phyloP scores from a whole-genome alignment of 768 basidiomycete genomes.

The Serendipita sp. region DNA sequence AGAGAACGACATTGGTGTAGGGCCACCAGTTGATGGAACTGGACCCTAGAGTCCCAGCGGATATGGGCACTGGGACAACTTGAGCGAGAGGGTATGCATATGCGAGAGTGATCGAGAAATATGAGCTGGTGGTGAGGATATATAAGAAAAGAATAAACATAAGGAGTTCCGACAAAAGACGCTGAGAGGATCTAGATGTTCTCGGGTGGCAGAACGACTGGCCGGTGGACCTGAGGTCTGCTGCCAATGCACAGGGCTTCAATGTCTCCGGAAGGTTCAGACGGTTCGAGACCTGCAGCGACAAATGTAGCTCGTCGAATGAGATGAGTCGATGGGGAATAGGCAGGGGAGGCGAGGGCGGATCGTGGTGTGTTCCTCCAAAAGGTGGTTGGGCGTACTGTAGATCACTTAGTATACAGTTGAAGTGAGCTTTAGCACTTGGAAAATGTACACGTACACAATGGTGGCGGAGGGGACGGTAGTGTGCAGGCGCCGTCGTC shows the following conservation, averaged over 20 bases:
- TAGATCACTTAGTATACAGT: not conserved
- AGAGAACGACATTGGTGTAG: constrained; percentile 21
- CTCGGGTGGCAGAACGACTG: constrained; percentile 14
- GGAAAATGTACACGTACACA: not conserved
- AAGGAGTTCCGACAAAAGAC: not conserved
- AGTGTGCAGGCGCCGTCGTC: not conserved
- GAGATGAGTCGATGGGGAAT: constrained; percentile 57
- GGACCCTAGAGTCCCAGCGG: constrained; percentile 14
- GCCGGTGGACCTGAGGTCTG: constrained; percentile 13
- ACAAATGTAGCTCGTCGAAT: constrained; percentile 66
- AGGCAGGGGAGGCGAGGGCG: constrained; percentile 53
- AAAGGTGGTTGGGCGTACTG: constrained; percentile 70
- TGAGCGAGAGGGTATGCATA: not conserved
- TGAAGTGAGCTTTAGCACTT: not conserved
- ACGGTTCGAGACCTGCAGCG: constrained; percentile 55
- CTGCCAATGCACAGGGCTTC: constrained; percentile 23
- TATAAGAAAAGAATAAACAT: constrained; percentile 3
- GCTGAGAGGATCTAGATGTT: not conserved
- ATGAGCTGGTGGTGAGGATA: not conserved
- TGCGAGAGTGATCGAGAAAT: not conserved
- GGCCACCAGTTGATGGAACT: constrained; percentile 27
- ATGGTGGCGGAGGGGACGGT: not conserved
- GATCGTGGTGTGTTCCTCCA: constrained; percentile 62
- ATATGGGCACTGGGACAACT: not conserved
- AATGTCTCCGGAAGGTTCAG: constrained; percentile 34